Evolutionary conservation across 805 yeast genomes (phyloP), one percentile per base, ranked within the genome.

Genomic region (Barnettozyma pratensis): DNA sequence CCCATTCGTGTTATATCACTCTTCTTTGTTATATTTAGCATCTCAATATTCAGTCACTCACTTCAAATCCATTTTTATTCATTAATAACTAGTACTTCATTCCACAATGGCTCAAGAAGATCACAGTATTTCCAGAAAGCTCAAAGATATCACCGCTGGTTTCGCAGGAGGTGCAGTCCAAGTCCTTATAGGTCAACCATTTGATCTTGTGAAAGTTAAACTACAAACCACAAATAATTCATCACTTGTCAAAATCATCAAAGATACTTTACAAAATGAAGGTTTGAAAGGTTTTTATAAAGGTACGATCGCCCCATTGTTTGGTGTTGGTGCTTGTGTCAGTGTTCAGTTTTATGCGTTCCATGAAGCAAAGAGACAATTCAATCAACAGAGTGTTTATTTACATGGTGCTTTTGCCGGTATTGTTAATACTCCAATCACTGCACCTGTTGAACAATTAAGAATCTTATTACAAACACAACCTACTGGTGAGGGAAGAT

Each of bases 261-360:
- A 76, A 56, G 75, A 80, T 55, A 74, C 94, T 45, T 37, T 94
- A 42, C 73, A 75, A 42, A 83, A 86, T 50, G 99, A 94, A 68
- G 99, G 99, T 1, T 76, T 82, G 7, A 48, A 69, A 29, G 99
- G 95, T 0, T 89, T 92, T 61, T 92, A 92, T 66, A 83, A 95
- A 69, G 99, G 99, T 34, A 92, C 97, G 3, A 62, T 90, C 52
- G 90, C 97, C 3, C 99, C 99, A 14, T 74, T 92, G 55, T 65
- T 92, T 34, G 99, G 99, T 26, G 89, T 91, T 9, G 99, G 99
- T 44, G 96, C 96, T 0, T 91, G 97, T 74, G 97, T 94, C 11
- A 87, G 96, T 12, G 88, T 92, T 32, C 99, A 94, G 68, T 92
- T 92, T 62, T 94, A 96, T 45, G 96, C 88, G 1, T 85, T 89